A percentile compares a stretch with the other conserved stretches of the same genome.
These are phyloP conservation scores for Gardenia jasminoides DNA, from an alignment of 257 asterid species.

Conservation along the genomic window DNA sequence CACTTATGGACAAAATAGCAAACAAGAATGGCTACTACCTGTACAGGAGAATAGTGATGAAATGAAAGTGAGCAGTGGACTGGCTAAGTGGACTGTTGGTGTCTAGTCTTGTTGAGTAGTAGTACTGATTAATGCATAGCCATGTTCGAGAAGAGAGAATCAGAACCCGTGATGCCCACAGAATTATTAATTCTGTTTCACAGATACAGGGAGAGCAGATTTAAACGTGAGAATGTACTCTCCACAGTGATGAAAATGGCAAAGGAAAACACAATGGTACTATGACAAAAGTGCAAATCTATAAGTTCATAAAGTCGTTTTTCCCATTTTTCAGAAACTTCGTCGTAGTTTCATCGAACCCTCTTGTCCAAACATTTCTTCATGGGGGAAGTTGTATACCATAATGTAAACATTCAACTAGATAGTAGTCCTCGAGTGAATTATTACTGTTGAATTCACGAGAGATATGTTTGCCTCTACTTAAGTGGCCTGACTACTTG, in stretches of 20 bases:
- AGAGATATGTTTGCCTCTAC: neutral
- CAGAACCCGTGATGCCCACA: conserved; percentile 56
- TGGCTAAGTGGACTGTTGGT: conserved; percentile 13
- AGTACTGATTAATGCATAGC: neutral
- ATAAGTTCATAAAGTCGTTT: too few relatives aligned
- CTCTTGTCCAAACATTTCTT: too few relatives aligned
- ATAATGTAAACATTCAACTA: too few relatives aligned
- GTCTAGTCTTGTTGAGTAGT: conserved; percentile 24
- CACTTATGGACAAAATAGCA: conserved; percentile 39
- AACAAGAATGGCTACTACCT: conserved; percentile 4
- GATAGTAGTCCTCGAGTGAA: too few relatives aligned
- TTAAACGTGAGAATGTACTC: neutral
- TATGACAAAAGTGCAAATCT: neutral
- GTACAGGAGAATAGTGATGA: conserved; percentile 14
- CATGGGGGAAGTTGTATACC: neutral
- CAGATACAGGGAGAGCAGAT: neutral
- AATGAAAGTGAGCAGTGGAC: conserved; percentile 1
- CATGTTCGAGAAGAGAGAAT: conserved; percentile 44
- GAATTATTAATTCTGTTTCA: conserved; percentile 19
- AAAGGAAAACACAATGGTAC: neutral
- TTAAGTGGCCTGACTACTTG: neutral
- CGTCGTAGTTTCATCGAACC: too few relatives aligned
- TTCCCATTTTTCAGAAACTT: too few relatives aligned
- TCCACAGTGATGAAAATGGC: neutral
- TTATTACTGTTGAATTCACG: neutral